Evolutionary conservation across 2,329 filamentous ascomycete species (phyloP).

Genomic region (Chaetomium globosum): DNA sequence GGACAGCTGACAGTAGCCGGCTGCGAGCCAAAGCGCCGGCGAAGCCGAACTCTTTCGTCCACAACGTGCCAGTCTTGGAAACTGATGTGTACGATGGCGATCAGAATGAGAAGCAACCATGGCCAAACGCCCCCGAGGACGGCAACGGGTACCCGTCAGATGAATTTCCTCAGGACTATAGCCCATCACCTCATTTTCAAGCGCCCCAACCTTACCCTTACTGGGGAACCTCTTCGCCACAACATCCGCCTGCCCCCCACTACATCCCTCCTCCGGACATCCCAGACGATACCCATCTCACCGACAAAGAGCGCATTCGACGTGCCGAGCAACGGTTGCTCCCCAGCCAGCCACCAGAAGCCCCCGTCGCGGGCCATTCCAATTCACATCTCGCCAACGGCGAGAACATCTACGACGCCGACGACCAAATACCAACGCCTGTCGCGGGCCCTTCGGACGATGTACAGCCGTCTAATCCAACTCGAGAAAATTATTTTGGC

Average conservation of each 20-base stretch:
- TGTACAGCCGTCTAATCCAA: slow-evolving; percentile 27
- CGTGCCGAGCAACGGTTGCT: slow-evolving; percentile 77
- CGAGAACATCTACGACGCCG: slow-evolving; percentile 57
- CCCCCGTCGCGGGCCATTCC: slow-evolving; percentile 47
- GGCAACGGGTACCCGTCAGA: slow-evolving; percentile 31
- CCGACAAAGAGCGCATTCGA: slow-evolving; percentile 80
- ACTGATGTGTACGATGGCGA: slow-evolving; percentile 25
- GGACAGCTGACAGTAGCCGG: slow-evolving; percentile 75
- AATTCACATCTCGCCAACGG: slow-evolving; percentile 43
- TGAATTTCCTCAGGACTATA: slow-evolving; percentile 33
- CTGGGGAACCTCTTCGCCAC: slow-evolving; percentile 41
- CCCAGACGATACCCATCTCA: slow-evolving; percentile 62
- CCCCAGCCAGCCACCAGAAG: slow-evolving; percentile 72
- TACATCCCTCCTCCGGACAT: slow-evolving; percentile 64
- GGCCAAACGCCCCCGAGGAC: slow-evolving; percentile 30
- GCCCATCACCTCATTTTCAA: slow-evolving; percentile 25
- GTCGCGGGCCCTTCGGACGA: slow-evolving; percentile 25
- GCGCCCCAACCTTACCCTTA: slow-evolving; percentile 38
- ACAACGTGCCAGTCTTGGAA: slow-evolving; percentile 36
- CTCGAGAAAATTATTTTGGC: slow-evolving; percentile 38
- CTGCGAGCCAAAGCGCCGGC: slow-evolving; percentile 46
- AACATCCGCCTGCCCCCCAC: slow-evolving; percentile 42
- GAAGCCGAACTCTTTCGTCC: slow-evolving; percentile 31
- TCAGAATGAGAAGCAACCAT: slow-evolving; percentile 34
- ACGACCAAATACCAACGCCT: slow-evolving; percentile 43